Evolutionary conservation across 495 filamentous ascomycete genomes (phyloP), one percentile per base, ranked within the genome.

Genomic region (Corynascus novoguineensis): DNA sequence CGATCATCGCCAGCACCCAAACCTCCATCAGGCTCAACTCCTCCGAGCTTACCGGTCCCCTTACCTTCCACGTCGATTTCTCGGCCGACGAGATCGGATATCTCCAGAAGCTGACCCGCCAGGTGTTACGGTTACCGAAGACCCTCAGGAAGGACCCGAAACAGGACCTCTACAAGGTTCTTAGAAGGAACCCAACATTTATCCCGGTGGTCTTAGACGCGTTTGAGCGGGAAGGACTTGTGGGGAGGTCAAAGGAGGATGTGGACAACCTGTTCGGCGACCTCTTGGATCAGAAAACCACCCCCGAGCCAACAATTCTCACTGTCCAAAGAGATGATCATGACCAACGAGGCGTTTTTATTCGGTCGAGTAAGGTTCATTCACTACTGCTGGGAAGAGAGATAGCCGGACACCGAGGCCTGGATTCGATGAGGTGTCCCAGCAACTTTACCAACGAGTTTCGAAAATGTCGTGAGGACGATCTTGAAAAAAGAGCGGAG

Each of bases 1-100:
- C 56, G 8, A 60, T 73, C 17, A n/a, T 60, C 2, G 47, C 53
- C 25, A 55, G 55, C 2, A 54, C 40, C 3, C 60, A 60, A 1
- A 37, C 52, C n/a, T 44, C 60, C 21, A 17, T 71, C 5, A 53
- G 54, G 0, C 34, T 61, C 6, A 40, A 47, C 12, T 12, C 27
- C 1, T 15, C 25, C 2, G 12, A 25, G 0, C 53, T 61, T 5
- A 5, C 4, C 6, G 21, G 4, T 0, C 59, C 59, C 32, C 21
- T 40, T 0, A 50, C 42, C 1, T 31, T 74, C 22, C 75, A 78
- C 42, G 71, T 78, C 8, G 75, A 76, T 58, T 75, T 78, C 28
- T 75, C 73, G 48, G 50, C 71, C 28, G 76, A 80, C 56, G 84
- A 88, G 63, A 70, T 75, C 21, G 73, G 77, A 68, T 47, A 38